These are phyloP conservation scores for Ophiostoma sp. DNA, from an alignment of 2,329 filamentous ascomycete species.

Conservation along the genomic window DNA sequence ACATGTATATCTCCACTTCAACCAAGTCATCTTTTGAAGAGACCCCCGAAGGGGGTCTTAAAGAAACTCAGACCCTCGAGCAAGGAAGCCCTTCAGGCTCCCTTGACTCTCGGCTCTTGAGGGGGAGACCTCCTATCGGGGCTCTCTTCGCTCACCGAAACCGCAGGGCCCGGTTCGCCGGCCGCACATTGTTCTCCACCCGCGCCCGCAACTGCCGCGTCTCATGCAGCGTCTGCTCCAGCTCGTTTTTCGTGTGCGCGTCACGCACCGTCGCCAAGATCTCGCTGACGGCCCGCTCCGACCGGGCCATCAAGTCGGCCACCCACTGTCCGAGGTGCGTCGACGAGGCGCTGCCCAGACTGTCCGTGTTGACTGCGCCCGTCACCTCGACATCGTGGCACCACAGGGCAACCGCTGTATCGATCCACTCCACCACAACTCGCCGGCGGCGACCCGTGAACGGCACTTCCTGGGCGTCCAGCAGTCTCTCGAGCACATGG, in stretches of 20 bases:
- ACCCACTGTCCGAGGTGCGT: conserved; percentile 47
- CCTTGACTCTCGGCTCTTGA: neutral
- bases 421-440: conserved; percentile 57
- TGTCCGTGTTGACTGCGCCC: conserved; percentile 39
- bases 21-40: too few relatives aligned
- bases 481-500: conserved; percentile 56
- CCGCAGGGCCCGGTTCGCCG: conserved; percentile 25
- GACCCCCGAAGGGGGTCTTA: neutral
- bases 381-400: conserved; percentile 51
- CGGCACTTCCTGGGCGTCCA: conserved; percentile 60
- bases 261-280: conserved; percentile 39
- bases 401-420: conserved; percentile 52
- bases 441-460: conserved; percentile 54
- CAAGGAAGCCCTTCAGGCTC: neutral
- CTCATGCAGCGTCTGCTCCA: conserved; percentile 31
- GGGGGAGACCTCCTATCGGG: neutral
- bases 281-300: conserved; percentile 48
- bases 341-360: conserved; percentile 21
- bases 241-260: conserved; percentile 26
- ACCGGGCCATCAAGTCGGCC: conserved; percentile 52
- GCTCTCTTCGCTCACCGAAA: conserved; percentile 26
- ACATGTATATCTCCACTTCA: neutral
- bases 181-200: conserved; percentile 31
- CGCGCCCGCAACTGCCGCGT: conserved; percentile 31
- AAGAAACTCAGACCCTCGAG: too few relatives aligned